Percentiles rank a stretch among this genome's conserved stretches.
These are phyloP conservation scores for Colletotrichum agaves DNA, from an alignment of 2,329 filamentous ascomycete species.

Conservation along the genomic window DNA sequence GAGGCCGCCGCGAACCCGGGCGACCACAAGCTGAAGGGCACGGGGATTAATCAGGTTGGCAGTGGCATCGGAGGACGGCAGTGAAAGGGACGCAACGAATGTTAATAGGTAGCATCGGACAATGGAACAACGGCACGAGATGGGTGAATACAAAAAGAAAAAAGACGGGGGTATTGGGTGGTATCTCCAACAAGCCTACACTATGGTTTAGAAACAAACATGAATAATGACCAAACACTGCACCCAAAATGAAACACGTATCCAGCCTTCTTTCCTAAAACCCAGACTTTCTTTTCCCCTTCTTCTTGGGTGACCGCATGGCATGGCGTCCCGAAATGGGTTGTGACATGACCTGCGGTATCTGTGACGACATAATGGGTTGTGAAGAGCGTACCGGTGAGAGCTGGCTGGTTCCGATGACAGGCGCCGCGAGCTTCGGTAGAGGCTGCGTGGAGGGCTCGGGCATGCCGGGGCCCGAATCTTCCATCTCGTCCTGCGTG, in stretches of 20 bases:
- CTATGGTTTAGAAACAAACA: constrained; percentile 6
- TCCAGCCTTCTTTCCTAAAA: background rate
- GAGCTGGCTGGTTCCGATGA: constrained; percentile 29
- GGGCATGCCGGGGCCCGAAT: constrained; percentile 7
- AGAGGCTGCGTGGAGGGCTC: constrained; percentile 28
- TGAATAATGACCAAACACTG: background rate
- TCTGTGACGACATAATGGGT: constrained; percentile 39
- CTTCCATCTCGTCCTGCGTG: constrained; percentile 32
- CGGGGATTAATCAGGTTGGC: constrained; percentile 64
- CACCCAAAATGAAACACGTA: background rate
- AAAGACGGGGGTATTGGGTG: background rate
- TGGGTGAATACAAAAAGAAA: background rate
- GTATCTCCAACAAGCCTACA: constrained; percentile 15
- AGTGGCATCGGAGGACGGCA: constrained; percentile 59
- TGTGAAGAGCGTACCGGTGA: constrained; percentile 24
- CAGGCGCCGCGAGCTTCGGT: constrained; percentile 21
- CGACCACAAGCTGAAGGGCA: constrained; percentile 80
- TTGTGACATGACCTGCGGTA: constrained; percentile 55
- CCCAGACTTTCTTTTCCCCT: constrained; percentile 34
- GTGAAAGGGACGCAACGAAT: background rate
- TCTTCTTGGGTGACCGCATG: constrained; percentile 53
- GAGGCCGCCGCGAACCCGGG: constrained; percentile 92
- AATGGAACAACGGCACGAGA: background rate
- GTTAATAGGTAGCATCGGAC: too few species aligned
- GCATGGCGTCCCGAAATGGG: constrained; percentile 59